These are phyloP conservation scores for Cladosporium sp. DNA, from an alignment of 2,329 filamentous ascomycete genomes.

Conservation along the genomic window DNA sequence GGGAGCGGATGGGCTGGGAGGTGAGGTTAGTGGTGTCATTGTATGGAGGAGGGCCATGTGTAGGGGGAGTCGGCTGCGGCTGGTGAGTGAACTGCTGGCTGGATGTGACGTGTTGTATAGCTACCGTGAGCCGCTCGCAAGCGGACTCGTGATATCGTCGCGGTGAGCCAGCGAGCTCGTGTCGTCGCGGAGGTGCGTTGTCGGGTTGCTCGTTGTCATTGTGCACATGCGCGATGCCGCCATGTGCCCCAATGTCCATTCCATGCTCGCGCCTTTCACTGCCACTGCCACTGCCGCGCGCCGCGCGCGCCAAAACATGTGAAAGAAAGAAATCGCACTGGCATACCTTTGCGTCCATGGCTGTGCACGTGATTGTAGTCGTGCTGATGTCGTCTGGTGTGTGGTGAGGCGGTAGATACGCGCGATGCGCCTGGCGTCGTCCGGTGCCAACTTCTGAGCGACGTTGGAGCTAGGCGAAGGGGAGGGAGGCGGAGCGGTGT, in stretches of 20 bases:
- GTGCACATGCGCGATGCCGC: constrained; percentile 4
- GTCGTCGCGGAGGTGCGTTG: constrained; percentile 16
- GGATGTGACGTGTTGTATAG: constrained; percentile 15
- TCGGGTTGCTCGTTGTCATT: constrained; percentile 26
- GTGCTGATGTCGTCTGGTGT: neutral
- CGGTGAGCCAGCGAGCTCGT: constrained; percentile 3
- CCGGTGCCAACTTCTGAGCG: constrained; percentile 8
- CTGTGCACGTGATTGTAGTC: constrained; percentile 22
- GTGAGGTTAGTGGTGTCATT: constrained; percentile 18
- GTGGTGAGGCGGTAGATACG: constrained; percentile 14
- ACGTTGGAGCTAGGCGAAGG: constrained; percentile 17
- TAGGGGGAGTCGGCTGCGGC: neutral
- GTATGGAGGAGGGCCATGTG: constrained; percentile 31
- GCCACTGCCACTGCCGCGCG: neutral
- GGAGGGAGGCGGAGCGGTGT: constrained; percentile 15
- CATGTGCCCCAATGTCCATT: neutral
- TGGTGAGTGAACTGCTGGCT: constrained; percentile 6
- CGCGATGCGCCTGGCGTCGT: constrained; percentile 16
- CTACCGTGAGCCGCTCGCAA: constrained; percentile 2
- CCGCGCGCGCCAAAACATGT: constrained; percentile 5
- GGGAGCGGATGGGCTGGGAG: constrained; percentile 68
- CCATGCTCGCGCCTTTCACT: constrained; percentile 15
- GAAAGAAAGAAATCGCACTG: neutral
- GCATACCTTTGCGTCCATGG: constrained; percentile 49
- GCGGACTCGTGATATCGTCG: constrained; percentile 1